Base-by-base conservation (phyloP, 2,329 filamentous ascomycete genomes). In the Arthrinium puccinioides region DNA sequence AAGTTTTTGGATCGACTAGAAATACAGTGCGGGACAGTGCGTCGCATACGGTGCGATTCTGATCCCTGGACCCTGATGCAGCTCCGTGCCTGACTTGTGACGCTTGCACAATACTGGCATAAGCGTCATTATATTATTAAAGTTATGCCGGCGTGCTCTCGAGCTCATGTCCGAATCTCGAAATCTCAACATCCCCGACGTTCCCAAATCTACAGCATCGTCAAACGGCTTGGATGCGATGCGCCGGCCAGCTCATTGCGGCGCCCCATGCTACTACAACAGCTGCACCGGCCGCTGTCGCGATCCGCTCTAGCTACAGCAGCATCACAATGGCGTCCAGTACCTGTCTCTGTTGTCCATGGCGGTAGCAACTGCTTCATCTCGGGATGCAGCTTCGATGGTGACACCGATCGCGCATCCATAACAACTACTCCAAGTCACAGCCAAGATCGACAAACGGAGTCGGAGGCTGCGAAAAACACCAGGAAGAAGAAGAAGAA, bases 261-360 rank as follows among this genome's bases (percentile, higher is more conserved):
- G 40, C 49, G 50, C 52, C 53, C 48, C 53, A 56, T 59, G 55
- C 53, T 51, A 49, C 33, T 51, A 52, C 51, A 50, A 55, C 53
- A 51, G 44, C 51, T 56, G 43, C 50, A 51, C 46, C 51, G 52
- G 44, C 50, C 49, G 44, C 48, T 52, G 39, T 40, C 46, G 53
- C 55, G 50, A 51, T 48, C 50, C 44, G 20, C 33, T 21, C 16
- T 36, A 36, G 33, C 24, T 14, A 45, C 53, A 51, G 49, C 52
- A 52, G 44, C 48, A 46, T 42, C 36, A 19, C 7, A 21, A 54
- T 55, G 33, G 33, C 33, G 8, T 9, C 24, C 33, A 9, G 11
- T 27, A 6, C 13, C n/a, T 9, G 24, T 15, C 24, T 18, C 16
- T 20, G 21, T 19, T 4, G 23, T 28, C 23, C 21, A 9, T 36